phyloP scores from a whole-genome alignment of 1,139 yeast genomes.

The Chernovozyma sophiae-reginae region DNA sequence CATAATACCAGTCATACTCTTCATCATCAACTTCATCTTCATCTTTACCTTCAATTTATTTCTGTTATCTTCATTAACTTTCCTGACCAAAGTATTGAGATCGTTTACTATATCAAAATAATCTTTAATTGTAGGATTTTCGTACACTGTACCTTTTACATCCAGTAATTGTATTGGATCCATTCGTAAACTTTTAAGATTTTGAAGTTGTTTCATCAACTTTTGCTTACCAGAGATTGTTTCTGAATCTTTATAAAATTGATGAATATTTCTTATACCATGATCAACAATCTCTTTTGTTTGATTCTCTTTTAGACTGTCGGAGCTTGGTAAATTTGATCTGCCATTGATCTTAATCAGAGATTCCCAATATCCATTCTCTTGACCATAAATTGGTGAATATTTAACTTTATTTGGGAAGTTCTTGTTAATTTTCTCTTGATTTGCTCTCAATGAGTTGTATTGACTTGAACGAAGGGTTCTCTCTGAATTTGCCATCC shows the following conservation, averaged over 20 bases:
- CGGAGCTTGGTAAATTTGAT: too few species aligned
- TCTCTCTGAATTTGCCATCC: neutral
- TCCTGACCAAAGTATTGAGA: neutral
- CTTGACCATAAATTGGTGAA: neutral
- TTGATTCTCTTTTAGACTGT: slow-evolving; percentile 4
- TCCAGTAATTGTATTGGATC: neutral
- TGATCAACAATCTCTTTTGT: slow-evolving; percentile 2
- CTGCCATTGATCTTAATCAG: too few species aligned
- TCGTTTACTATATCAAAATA: slow-evolving; percentile 2
- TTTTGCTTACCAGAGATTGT: neutral
- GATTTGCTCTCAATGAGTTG: neutral
- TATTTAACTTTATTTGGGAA: neutral
- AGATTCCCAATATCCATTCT: too few species aligned
- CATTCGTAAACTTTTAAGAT: too few species aligned
- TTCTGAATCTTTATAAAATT: neutral
- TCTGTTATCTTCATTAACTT: slow-evolving; percentile 3
- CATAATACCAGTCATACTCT: neutral
- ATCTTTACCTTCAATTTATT: neutral
- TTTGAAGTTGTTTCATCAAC: neutral
- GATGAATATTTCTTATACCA: slow-evolving; percentile 4
- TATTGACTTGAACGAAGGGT: neutral
- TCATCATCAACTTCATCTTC: neutral
- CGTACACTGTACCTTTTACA: neutral
- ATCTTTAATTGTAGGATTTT: slow-evolving; percentile 1
- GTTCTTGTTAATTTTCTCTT: too few species aligned